A percentile compares a stretch with the other conserved stretches of the same genome.
Conservation (phyloP, 345 rosid species). For the Lepidium aucheri region DNA sequence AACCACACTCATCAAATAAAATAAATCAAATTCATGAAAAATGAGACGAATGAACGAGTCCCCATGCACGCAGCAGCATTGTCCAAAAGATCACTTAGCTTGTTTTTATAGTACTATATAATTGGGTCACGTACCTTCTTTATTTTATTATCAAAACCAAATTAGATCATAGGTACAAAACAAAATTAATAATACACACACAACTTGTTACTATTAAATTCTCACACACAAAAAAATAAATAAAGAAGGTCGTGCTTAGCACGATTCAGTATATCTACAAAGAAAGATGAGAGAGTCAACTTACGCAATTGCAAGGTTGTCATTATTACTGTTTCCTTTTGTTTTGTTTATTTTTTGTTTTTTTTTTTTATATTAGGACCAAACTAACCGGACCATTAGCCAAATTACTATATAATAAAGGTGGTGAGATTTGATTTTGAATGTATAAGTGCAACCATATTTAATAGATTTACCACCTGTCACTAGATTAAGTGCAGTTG, state of each 20-base stretch:
- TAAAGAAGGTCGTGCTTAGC: constrained; percentile 11
- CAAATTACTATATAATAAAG: too few species aligned
- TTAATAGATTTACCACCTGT: too few species aligned
- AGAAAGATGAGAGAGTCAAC: too few species aligned
- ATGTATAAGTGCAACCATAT: too few species aligned
- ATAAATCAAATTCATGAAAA: neutral
- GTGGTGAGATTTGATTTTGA: too few species aligned
- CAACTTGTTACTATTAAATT: neutral
- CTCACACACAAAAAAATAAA: neutral
- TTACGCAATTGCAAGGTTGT: constrained; percentile 13
- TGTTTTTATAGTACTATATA: neutral
- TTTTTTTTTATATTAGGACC: too few species aligned
- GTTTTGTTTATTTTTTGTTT: too few species aligned
- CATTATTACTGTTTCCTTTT: neutral
- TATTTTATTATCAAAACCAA: neutral
- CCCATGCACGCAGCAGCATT: constrained; percentile 18
- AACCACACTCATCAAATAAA: neutral
- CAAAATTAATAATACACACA: neutral
- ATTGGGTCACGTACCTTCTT: neutral
- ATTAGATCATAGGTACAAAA: neutral
- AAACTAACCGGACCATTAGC: too few species aligned
- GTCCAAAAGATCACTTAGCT: neutral
- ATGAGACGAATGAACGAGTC: neutral
- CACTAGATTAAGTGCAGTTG: too few species aligned
- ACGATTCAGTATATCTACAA: constrained; percentile 2